Conservation (phyloP, 441 rosid species). For the Pelargonium hybrid region DNA sequence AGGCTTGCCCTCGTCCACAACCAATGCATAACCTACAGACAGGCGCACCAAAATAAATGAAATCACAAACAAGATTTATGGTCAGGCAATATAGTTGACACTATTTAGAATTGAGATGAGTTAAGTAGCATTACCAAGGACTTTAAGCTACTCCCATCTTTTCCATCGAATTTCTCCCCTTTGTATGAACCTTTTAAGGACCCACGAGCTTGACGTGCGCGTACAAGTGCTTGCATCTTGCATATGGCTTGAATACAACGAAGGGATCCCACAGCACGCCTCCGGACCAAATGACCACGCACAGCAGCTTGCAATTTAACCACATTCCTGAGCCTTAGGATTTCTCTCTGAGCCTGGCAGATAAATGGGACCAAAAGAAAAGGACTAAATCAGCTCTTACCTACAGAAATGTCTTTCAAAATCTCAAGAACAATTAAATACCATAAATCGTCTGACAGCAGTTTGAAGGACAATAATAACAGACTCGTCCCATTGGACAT, state of each 20-base stretch:
- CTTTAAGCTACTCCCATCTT: conserved; percentile 22
- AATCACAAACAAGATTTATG: neutral
- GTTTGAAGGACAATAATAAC: conserved; percentile 47
- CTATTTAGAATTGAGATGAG: neutral
- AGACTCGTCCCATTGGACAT: conserved; percentile 36
- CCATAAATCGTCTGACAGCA: conserved; percentile 55
- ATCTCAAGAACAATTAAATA: conserved; percentile 21
- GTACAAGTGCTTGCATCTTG: conserved; percentile 81
- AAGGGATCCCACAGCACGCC: conserved; percentile 71
- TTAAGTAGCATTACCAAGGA: conserved; percentile 31
- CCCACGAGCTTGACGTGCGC: conserved; percentile 47
- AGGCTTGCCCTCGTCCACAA: neutral
- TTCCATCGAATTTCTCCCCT: conserved; percentile 18
- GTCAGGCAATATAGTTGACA: neutral
- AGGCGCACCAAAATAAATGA: neutral
- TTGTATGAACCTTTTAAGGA: conserved; percentile 22
- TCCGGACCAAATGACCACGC: conserved; percentile 84
- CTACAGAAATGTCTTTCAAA: neutral
- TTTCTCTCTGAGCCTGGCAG: conserved; percentile 53
- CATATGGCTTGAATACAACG: conserved; percentile 76
- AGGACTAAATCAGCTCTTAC: neutral
- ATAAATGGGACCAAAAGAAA: conserved; percentile 16
- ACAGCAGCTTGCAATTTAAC: conserved; percentile 85
- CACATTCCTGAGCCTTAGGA: conserved; percentile 53
- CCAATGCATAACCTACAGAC: neutral